Base-by-base conservation (phyloP, 768 basidiomycete genomes). In the Exsudoporus frostii region DNA sequence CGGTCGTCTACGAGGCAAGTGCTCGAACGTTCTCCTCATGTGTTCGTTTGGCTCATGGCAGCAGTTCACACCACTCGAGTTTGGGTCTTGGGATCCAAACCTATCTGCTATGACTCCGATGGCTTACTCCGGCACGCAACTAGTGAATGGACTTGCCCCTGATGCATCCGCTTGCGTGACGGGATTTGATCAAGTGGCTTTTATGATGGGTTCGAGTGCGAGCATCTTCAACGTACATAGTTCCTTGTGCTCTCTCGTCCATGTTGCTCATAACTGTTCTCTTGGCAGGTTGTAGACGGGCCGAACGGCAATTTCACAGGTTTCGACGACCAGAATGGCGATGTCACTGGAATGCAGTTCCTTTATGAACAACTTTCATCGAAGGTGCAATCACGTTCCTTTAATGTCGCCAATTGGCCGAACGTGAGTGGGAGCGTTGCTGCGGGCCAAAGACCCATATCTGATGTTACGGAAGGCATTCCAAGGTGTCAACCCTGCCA, bases 141-240 rank as follows among this genome's bases (percentile, higher is more conserved):
- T 92, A 17, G 65, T 69, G 22, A 79, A 85, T 51, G 88, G 86
- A 4, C 62, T 73, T 52, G 77, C 85, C 0, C 71, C 68, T 11
- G 83, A 80, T 54, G 66, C 73, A 7, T 79, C 81, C 11, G 68
- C 79, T 1, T 95, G 92, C 65, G 83, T 84, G 13, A 80, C 78
- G 5, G 84, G 83, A 7, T 92, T 90, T 60, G 88, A 92, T 63
- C 86, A 87, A 65, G 80, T 78, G 0, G 79, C 78, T 0, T 92
- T 90, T 65, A 65, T 92, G 32, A 85, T 90, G 76, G 90, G 87
- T 9, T 82, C 81, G 3, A 90, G 88, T 34, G 80, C 87, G 17
- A 85, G 79, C 58, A 65, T 87, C 24, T 88, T 88, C 70, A 84
- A 84, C 57, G 83, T 81, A 57, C 51, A 72, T 57, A 8, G 4